These are phyloP conservation scores for Eucalyptus paniculata DNA, from an alignment of 345 rosid species.

Conservation along the genomic window DNA sequence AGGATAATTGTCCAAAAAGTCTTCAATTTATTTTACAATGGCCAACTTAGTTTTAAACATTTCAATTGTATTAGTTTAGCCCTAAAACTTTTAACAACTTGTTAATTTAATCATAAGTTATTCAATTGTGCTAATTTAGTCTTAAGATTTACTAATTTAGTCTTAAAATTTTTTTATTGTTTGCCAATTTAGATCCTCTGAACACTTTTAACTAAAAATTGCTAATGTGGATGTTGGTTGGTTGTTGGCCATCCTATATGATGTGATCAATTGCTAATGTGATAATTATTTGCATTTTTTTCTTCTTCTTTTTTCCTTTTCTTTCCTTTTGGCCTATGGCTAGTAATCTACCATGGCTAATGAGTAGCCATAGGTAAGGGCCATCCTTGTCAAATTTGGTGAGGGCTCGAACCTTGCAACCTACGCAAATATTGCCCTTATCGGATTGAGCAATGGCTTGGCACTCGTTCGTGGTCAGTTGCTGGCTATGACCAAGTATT, in stretches of 20 bases:
- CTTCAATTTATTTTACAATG: background rate
- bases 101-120: too few relatives aligned
- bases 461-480: background rate
- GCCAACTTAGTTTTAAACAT: too few relatives aligned
- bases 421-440: background rate
- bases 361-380: background rate
- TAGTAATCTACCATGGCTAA: background rate
- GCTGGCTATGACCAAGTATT: background rate
- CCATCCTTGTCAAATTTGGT: background rate
- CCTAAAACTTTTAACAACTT: background rate
- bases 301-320: background rate
- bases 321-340: background rate
- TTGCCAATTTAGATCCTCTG: too few relatives aligned
- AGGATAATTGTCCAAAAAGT: background rate
- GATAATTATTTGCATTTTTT: background rate
- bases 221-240: rapidly evolving
- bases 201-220: too few relatives aligned
- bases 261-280: rapidly evolving
- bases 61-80: too few relatives aligned
- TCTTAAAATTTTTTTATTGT: background rate
- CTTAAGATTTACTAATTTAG: background rate
- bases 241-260: too few relatives aligned
- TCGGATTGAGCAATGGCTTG: background rate
- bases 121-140: background rate
- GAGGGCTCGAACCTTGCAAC: background rate